These are phyloP conservation scores for Sugiyamaella neomexicana DNA, from an alignment of 1,139 yeast genomes.

Conservation along the genomic window DNA sequence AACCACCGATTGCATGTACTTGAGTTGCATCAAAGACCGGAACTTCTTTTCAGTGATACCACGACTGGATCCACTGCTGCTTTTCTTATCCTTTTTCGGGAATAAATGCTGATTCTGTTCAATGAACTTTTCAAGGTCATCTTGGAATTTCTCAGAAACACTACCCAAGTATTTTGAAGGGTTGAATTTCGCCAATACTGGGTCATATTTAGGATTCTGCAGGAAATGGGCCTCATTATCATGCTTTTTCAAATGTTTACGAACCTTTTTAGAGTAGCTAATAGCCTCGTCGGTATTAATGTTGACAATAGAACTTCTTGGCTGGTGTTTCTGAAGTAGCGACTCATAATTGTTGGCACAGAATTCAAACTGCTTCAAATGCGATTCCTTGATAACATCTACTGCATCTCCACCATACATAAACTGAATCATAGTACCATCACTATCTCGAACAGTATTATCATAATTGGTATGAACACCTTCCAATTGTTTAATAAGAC, in stretches of 20 bases:
- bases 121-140: slow-evolving; percentile 70
- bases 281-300: slow-evolving; percentile 82
- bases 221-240: slow-evolving; percentile 59
- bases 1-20: slow-evolving; percentile 93
- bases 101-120: slow-evolving; percentile 51
- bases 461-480: slow-evolving; percentile 96
- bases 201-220: slow-evolving; percentile 67
- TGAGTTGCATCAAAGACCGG: slow-evolving; percentile 95
- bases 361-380: slow-evolving; percentile 90
- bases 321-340: slow-evolving; percentile 80
- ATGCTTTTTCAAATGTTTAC: slow-evolving; percentile 71
- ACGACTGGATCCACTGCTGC: slow-evolving; percentile 14
- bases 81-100: slow-evolving; percentile 48
- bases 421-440: slow-evolving; percentile 91
- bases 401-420: slow-evolving; percentile 97
- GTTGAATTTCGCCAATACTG: slow-evolving; percentile 78
- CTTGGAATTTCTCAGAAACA: slow-evolving; percentile 87
- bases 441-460: slow-evolving; percentile 93
- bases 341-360: slow-evolving; percentile 90
- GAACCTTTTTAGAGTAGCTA: slow-evolving; percentile 76
- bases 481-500: slow-evolving; percentile 96
- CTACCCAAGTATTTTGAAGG: slow-evolving; percentile 91
- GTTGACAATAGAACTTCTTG: slow-evolving; percentile 69
- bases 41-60: slow-evolving; percentile 80
- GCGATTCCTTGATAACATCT: slow-evolving; percentile 92